These are phyloP conservation scores for Trametes coccinea DNA, from an alignment of 768 basidiomycete genomes.

Conservation along the genomic window DNA sequence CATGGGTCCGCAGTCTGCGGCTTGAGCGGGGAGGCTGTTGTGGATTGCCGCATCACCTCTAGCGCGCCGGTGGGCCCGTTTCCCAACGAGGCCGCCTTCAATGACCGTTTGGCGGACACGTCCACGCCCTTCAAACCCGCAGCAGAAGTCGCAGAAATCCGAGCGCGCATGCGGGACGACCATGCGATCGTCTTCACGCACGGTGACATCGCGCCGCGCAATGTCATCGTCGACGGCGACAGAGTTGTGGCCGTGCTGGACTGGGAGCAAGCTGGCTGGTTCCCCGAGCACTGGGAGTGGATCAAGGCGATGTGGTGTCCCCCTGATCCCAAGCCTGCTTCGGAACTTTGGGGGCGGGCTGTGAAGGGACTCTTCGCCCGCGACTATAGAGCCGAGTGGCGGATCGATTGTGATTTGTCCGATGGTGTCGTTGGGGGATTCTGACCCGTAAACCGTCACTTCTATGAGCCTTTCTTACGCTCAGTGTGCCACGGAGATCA, in stretches of 20 bases:
- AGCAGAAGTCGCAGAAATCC: not conserved
- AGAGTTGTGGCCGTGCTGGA: conserved; percentile 37
- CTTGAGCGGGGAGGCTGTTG: not conserved
- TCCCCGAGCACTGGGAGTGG: conserved; percentile 39
- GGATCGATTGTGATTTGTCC: conserved; percentile 1
- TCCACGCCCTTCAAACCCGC: not conserved
- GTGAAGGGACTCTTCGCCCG: not conserved
- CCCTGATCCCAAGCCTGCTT: not conserved
- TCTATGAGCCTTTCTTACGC: too few species aligned
- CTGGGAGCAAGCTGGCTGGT: conserved; percentile 39
- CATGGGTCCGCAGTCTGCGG: not conserved
- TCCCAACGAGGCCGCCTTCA: not conserved
- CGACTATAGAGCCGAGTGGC: not conserved
- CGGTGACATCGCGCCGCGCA: conserved; percentile 44
- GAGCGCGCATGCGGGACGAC: not conserved
- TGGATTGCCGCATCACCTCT: not conserved
- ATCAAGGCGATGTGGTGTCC: conserved; percentile 29
- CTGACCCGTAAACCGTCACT: not conserved
- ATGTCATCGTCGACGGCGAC: conserved; percentile 40
- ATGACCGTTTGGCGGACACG: not conserved
- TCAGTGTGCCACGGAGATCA: too few species aligned
- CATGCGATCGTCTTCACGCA: conserved; percentile 35
- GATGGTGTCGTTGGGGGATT: conserved; percentile 4
- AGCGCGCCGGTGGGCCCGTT: not conserved
- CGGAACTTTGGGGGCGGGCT: not conserved